Evolutionary conservation across 1,284 basidiomycete genomes (phyloP).

Genomic region (Phenoliferia sp.): DNA sequence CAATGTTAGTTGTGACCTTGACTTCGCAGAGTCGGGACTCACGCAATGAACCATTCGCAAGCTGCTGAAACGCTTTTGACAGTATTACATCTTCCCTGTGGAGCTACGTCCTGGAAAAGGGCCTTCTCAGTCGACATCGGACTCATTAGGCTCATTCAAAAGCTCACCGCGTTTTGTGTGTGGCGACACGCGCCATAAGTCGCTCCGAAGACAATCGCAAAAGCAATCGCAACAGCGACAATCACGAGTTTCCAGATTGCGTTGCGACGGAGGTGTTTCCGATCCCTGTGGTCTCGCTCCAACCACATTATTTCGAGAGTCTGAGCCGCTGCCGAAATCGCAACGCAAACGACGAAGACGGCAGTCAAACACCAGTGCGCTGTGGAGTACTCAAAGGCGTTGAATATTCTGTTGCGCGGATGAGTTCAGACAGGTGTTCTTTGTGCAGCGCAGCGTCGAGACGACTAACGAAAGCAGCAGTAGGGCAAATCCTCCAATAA

Average conservation of each 20-base stretch:
- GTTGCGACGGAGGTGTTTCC: slow-evolving; percentile 45
- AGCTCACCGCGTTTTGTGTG: slow-evolving; percentile 15
- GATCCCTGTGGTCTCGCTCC: slow-evolving; percentile 37
- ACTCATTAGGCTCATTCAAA: too few relatives aligned
- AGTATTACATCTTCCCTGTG: slow-evolving; percentile 41
- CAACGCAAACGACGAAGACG: slow-evolving; percentile 49
- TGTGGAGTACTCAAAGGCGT: slow-evolving; percentile 45
- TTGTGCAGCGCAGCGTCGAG: neutral
- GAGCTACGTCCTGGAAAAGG: slow-evolving; percentile 15
- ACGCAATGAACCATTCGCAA: slow-evolving; percentile 41
- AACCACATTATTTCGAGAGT: slow-evolving; percentile 46
- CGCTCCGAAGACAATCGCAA: slow-evolving; percentile 48
- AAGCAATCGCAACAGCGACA: slow-evolving; percentile 43
- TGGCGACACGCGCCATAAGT: slow-evolving; percentile 38
- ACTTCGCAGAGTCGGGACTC: slow-evolving; percentile 18
- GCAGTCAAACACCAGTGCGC: slow-evolving; percentile 50
- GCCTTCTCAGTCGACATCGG: too few relatives aligned
- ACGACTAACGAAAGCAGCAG: slow-evolving; percentile 45
- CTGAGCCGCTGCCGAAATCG: slow-evolving; percentile 49
- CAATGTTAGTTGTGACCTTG: neutral
- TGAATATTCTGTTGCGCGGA: slow-evolving; percentile 18
- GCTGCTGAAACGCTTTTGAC: slow-evolving; percentile 47
- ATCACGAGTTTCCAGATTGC: slow-evolving; percentile 48
- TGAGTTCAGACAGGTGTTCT: neutral
- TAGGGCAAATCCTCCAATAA: slow-evolving; percentile 45